These are phyloP conservation scores for Malus orientalis DNA, from an alignment of 306 rosid genomes.

Conservation along the genomic window DNA sequence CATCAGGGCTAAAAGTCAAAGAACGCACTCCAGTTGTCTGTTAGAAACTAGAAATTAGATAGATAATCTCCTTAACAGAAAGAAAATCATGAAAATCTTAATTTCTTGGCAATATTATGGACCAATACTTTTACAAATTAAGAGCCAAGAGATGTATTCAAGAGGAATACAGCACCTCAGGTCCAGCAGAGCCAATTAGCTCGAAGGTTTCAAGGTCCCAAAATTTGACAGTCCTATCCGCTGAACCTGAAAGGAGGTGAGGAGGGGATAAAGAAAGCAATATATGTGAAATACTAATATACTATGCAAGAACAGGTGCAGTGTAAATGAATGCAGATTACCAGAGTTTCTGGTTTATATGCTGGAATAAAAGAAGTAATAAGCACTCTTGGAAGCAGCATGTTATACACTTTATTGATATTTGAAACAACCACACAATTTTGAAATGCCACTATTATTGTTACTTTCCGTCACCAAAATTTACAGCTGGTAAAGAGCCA, in stretches of 20 bases:
- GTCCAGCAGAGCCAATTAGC: slow-evolving; percentile 97
- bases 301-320: neutral
- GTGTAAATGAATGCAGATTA: neutral
- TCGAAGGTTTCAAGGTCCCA: slow-evolving; percentile 99
- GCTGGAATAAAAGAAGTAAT: neutral
- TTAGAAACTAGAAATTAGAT: slow-evolving; percentile 8
- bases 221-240: slow-evolving; percentile 94
- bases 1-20: slow-evolving; percentile 86
- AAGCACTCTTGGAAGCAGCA: neutral
- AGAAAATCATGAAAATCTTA: neutral
- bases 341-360: neutral
- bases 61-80: neutral
- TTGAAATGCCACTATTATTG: neutral
- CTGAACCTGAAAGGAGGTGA: slow-evolving; percentile 58
- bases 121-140: slow-evolving; percentile 8
- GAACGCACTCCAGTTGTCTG: slow-evolving; percentile 96
- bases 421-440: neutral
- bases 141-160: slow-evolving; percentile 11
- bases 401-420: neutral
- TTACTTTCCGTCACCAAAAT: neutral
- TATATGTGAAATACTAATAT: neutral
- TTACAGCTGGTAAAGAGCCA: neutral
- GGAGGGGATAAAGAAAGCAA: neutral
- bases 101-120: neutral
- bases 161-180: slow-evolving; percentile 64